Percentiles rank a stretch among this genome's conserved stretches.
These are phyloP conservation scores for Lactarius quietus DNA, from an alignment of 768 basidiomycete genomes.

Conservation along the genomic window DNA sequence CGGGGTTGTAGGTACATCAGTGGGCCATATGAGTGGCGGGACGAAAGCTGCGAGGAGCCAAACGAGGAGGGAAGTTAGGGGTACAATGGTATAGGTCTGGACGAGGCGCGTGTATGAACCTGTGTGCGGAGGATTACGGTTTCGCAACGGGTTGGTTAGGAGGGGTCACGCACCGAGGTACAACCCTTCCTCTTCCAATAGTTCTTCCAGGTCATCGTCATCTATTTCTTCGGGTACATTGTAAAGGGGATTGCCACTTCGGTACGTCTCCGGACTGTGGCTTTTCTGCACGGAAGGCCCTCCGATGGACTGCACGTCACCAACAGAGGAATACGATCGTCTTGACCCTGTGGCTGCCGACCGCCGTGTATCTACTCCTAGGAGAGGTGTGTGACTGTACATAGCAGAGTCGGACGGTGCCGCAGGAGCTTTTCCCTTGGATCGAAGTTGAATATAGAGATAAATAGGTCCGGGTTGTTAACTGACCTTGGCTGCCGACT, in stretches of 20 bases:
- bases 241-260: slow-evolving; percentile 11
- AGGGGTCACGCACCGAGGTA: slow-evolving; percentile 23
- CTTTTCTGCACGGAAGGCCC: neutral
- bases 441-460: neutral
- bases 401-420: neutral
- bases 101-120: slow-evolving; percentile 61
- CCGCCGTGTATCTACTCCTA: slow-evolving; percentile 16
- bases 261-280: slow-evolving; percentile 19
- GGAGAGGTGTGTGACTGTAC: slow-evolving; percentile 5
- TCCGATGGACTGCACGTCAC: neutral
- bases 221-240: slow-evolving; percentile 25
- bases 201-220: slow-evolving; percentile 14
- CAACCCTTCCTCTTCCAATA: slow-evolving; percentile 21
- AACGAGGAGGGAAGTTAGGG: slow-evolving; percentile 35
- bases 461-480: neutral
- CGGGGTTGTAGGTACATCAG: slow-evolving; percentile 31
- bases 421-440: slow-evolving; percentile 21
- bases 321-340: slow-evolving; percentile 19
- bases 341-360: neutral
- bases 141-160: neutral
- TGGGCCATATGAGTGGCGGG: slow-evolving; percentile 46
- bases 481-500: slow-evolving; percentile 14
- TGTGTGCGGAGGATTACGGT: slow-evolving; percentile 30
- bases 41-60: slow-evolving; percentile 50
- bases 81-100: slow-evolving; percentile 42